Conservation (phyloP, 176 grass and related monocot genomes). For the Rhynchospora breviuscula region DNA sequence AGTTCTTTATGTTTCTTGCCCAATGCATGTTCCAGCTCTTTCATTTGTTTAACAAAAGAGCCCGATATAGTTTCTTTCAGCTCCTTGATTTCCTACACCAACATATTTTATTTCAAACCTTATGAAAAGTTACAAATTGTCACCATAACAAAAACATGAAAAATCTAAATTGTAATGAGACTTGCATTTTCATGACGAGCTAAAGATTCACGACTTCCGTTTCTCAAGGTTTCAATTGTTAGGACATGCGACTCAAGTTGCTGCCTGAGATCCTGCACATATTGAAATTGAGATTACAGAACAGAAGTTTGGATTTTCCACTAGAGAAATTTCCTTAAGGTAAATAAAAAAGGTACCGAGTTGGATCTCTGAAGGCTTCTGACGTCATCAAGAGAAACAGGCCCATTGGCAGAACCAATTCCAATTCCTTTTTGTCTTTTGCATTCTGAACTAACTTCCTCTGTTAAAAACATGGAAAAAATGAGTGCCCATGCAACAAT, state of each 20-base stretch:
- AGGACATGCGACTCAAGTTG: conserved; percentile 76
- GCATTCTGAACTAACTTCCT: conserved; percentile 46
- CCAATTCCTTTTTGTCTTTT: conserved; percentile 95
- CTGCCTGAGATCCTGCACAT: conserved; percentile 89
- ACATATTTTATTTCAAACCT: conserved; percentile 24
- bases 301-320: conserved; percentile 4
- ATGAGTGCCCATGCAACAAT: neutral
- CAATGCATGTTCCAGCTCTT: conserved; percentile 53
- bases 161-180: neutral
- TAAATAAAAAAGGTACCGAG: conserved; percentile 44
- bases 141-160: neutral
- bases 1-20: conserved; percentile 65
- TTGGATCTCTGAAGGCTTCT: conserved; percentile 88
- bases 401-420: conserved; percentile 89
- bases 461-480: conserved; percentile 34
- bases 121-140: neutral
- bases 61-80: conserved; percentile 49
- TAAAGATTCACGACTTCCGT: conserved; percentile 39
- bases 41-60: conserved; percentile 69
- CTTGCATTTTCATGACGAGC: conserved; percentile 79
- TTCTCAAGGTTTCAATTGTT: conserved; percentile 68
- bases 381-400: conserved; percentile 86
- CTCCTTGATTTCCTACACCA: conserved; percentile 75
- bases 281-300: conserved; percentile 23
- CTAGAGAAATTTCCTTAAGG: conserved; percentile 11